Conservation (phyloP, 768 basidiomycete genomes). For the Hirschioporus abietinus region DNA sequence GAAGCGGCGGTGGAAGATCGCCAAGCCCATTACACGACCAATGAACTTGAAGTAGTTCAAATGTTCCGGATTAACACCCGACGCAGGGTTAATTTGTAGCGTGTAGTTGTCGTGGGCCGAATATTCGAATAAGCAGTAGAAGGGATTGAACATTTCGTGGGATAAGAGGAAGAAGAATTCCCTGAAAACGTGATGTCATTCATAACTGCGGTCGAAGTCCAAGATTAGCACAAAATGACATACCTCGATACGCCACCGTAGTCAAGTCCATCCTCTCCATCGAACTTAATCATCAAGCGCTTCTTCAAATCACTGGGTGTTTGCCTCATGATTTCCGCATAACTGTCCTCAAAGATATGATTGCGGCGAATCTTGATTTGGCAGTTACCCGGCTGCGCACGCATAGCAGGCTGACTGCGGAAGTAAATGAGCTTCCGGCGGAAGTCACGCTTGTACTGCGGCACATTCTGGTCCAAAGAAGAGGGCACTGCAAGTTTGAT, state of each 20-base stretch:
- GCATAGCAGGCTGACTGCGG: conserved; percentile 83
- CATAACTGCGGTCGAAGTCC: not conserved
- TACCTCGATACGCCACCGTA: conserved; percentile 75
- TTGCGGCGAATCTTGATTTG: conserved; percentile 79
- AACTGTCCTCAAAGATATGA: conserved; percentile 84
- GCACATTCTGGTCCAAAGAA: conserved; percentile 78
- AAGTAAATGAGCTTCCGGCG: conserved; percentile 90
- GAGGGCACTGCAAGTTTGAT: conserved; percentile 44
- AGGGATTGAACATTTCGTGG: conserved; percentile 79
- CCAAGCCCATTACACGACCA: conserved; percentile 66
- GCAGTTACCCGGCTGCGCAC: conserved; percentile 72
- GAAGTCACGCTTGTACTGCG: conserved; percentile 95
- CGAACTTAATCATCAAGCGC: conserved; percentile 68
- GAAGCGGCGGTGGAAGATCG: conserved; percentile 74
- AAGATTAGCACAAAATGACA: conserved; percentile 12
- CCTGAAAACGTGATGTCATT: conserved; percentile 29
- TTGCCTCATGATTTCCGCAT: conserved; percentile 76
- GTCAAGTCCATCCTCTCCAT: conserved; percentile 76
- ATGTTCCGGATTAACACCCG: conserved; percentile 72
- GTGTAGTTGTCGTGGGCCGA: conserved; percentile 78
- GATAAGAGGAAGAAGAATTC: conserved; percentile 87
- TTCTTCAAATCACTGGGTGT: conserved; percentile 67
- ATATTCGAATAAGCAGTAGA: conserved; percentile 79
- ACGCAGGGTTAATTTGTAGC: conserved; percentile 73
- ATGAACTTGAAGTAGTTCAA: conserved; percentile 81